Conservation (phyloP, 768 basidiomycete genomes). For the Leccinellum rugosiceps region DNA sequence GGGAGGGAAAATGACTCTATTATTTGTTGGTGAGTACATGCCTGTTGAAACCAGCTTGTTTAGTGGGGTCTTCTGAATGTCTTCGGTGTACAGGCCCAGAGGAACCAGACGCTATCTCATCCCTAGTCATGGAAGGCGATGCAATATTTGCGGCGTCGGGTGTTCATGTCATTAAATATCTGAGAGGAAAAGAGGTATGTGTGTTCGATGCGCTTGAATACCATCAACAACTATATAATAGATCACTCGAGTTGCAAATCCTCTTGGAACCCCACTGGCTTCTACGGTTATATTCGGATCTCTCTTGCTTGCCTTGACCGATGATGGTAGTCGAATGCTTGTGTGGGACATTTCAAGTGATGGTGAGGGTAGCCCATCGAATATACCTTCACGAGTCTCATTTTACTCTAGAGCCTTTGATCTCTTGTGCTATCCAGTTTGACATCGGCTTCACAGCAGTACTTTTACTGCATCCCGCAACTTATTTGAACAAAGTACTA, state of each 20-base stretch:
- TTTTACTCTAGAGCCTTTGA: constrained; percentile 18
- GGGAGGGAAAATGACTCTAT: constrained; percentile 84
- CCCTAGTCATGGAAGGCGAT: constrained; percentile 80
- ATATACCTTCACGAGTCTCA: constrained; percentile 2
- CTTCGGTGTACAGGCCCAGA: constrained; percentile 66
- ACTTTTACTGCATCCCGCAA: constrained; percentile 85
- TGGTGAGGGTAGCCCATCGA: constrained; percentile 40
- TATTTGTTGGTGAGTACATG: constrained; percentile 80
- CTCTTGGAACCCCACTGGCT: constrained; percentile 55
- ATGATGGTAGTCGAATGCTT: constrained; percentile 73
- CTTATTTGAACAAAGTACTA: constrained; percentile 94
- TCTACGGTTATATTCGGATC: constrained; percentile 79
- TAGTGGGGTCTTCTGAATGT: constrained; percentile 1
- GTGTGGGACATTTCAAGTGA: constrained; percentile 68
- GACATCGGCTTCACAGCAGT: constrained; percentile 84
- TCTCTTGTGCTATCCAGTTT: constrained; percentile 66
- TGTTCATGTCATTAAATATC: constrained; percentile 65
- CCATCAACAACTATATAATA: constrained; percentile 5
- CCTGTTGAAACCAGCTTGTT: not conserved
- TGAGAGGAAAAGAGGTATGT: constrained; percentile 82
- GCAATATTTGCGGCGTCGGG: constrained; percentile 82
- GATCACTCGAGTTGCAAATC: constrained; percentile 62
- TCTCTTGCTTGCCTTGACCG: constrained; percentile 74
- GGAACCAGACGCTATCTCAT: constrained; percentile 65
- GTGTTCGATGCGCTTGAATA: not conserved